These are phyloP conservation scores for Pilatotrama ljubarskyi DNA, from an alignment of 768 basidiomycete species.

Conservation along the genomic window DNA sequence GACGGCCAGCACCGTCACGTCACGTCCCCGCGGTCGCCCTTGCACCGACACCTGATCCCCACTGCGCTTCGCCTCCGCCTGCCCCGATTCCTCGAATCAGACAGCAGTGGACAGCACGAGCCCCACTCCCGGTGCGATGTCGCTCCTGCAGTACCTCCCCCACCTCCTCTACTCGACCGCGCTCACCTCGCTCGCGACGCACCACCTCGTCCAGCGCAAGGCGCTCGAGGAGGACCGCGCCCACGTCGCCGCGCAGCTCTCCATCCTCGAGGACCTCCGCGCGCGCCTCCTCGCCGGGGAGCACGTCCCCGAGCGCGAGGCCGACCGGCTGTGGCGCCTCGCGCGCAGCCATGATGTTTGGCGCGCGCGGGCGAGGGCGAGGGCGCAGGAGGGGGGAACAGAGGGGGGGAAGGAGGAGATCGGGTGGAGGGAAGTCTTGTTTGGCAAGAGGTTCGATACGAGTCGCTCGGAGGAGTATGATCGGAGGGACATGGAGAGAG, in stretches of 20 bases:
- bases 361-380: constrained; percentile 8
- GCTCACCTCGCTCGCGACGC: constrained; percentile 66
- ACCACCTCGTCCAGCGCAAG: constrained; percentile 57
- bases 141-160: constrained; percentile 48
- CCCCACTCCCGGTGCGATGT: constrained; percentile 6
- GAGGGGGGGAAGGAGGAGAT: constrained; percentile 18
- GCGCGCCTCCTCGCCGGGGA: constrained; percentile 51
- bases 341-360: constrained; percentile 37
- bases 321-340: constrained; percentile 55
- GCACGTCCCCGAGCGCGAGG: constrained; percentile 48
- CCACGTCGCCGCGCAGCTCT: constrained; percentile 54
- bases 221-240: constrained; percentile 53
- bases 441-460: constrained; percentile 25
- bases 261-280: constrained; percentile 61
- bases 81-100: no score
- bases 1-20: not conserved
- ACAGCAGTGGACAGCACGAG: no score
- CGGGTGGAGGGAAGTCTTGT: constrained; percentile 33
- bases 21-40: not conserved
- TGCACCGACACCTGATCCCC: not conserved
- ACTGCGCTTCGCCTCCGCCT: no score
- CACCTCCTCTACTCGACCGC: constrained; percentile 67
- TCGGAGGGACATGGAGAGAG: constrained; percentile 27
- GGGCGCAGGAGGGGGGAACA: not conserved
- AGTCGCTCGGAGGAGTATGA: constrained; percentile 26